Evolutionary conservation across 2,329 filamentous ascomycete genomes (phyloP).

Genomic region (Fusarium pseudograminearum): DNA sequence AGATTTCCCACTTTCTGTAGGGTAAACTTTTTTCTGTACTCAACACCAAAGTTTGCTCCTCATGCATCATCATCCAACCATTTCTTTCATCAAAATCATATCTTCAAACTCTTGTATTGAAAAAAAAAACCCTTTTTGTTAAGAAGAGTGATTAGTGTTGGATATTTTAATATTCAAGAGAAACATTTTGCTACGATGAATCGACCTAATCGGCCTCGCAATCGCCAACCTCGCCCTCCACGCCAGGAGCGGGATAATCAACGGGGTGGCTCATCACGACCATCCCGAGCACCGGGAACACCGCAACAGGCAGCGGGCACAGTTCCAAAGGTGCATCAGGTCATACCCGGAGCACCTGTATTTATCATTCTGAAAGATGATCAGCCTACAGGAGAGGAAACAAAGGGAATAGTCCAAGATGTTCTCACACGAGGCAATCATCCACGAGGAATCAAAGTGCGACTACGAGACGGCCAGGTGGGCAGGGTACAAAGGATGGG

Average conservation of each 20-base stretch:
- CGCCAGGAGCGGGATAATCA: conserved; percentile 42
- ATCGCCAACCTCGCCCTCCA: conserved; percentile 49
- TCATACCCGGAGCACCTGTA: conserved; percentile 72
- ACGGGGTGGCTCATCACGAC: conserved; percentile 30
- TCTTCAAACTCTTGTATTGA: background rate
- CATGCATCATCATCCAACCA: conserved; percentile 21
- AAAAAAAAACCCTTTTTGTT: no score
- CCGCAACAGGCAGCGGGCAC: conserved; percentile 53
- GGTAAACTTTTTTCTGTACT: conserved; percentile 13
- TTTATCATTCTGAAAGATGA: conserved; percentile 82
- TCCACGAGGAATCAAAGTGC: conserved; percentile 82
- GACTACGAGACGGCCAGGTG: conserved; percentile 76
- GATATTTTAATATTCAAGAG: background rate
- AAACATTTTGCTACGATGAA: conserved; percentile 45
- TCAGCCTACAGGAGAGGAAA: conserved; percentile 78
- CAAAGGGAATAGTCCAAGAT: conserved; percentile 73
- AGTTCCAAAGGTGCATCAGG: conserved; percentile 63
- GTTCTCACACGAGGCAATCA: conserved; percentile 80
- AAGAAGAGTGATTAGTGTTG: background rate
- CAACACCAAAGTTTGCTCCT: conserved; percentile 1
- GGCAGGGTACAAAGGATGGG: conserved; percentile 77
- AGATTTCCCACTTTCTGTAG: background rate
- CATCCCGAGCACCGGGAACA: conserved; percentile 46
- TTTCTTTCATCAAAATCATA: background rate
- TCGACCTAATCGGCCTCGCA: conserved; percentile 51